phyloP scores from a whole-genome alignment of 73 alveolate genomes.

The Breviolum minutum region DNA sequence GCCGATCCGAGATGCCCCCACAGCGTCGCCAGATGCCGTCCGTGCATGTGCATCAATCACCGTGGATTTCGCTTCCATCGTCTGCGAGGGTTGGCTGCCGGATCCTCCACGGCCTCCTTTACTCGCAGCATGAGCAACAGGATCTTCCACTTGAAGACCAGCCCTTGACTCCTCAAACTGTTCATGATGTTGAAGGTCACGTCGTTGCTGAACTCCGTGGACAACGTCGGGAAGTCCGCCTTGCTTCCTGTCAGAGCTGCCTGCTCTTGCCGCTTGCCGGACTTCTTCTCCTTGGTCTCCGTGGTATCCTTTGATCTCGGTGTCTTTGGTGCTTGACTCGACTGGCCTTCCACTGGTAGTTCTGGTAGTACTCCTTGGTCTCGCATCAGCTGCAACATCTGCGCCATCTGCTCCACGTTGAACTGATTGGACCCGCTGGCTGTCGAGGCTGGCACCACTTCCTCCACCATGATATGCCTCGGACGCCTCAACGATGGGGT shows the following conservation, averaged over 20 bases:
- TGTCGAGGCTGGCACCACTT: neutral
- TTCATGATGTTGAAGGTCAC: neutral
- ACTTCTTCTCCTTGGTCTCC: neutral
- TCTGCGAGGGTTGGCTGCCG: too few species aligned
- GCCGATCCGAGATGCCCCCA: conserved; percentile 42
- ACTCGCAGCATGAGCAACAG: neutral
- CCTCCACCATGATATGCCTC: neutral
- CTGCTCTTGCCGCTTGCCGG: neutral
- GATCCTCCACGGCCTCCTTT: neutral
- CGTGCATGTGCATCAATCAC: conserved; percentile 41
- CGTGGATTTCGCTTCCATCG: conserved; percentile 35
- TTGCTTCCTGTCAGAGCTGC: neutral
- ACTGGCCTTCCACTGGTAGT: too few species aligned
- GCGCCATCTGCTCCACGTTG: neutral
- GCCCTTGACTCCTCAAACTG: neutral
- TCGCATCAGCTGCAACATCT: neutral
- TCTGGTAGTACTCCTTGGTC: too few species aligned
- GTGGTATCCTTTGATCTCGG: neutral
- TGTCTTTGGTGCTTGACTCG: too few species aligned
- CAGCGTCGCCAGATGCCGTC: neutral
- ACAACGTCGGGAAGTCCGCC: conserved; percentile 4
- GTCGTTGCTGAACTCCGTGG: conserved; percentile 11
- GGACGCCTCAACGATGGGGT: neutral
- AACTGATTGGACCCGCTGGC: neutral
- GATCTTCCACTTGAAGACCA: conserved; percentile 24